Conservation (phyloP, 148 eudicot genomes). For the Selenicereus undatus region DNA sequence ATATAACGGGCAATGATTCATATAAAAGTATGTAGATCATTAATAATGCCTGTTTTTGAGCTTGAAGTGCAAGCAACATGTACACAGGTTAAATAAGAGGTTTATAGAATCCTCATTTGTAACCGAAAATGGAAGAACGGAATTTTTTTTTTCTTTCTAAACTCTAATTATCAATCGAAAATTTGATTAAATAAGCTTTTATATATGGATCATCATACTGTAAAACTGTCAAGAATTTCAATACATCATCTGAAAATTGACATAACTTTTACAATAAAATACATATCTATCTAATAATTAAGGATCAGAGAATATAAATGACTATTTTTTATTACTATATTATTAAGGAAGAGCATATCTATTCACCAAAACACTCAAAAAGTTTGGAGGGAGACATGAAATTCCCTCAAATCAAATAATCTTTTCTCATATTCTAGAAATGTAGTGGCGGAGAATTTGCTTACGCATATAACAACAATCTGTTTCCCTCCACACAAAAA, state of each 20-base stretch:
- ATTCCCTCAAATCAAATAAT: not conserved
- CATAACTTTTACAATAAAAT: constrained; percentile 4
- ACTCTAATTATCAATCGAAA: too few species aligned
- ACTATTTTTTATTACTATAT: not conserved
- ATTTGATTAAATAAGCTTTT: too few species aligned
- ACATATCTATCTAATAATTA: not conserved
- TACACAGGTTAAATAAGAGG: too few species aligned
- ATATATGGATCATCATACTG: too few species aligned
- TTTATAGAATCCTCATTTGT: too few species aligned
- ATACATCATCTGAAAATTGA: not conserved
- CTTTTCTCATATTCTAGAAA: not conserved
- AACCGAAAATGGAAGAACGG: too few species aligned
- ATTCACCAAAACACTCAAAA: constrained; percentile 11
- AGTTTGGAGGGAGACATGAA: not conserved
- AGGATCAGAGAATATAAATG: not conserved
- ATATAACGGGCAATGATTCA: too few species aligned
- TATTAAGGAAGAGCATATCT: constrained; percentile 16
- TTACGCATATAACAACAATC: not conserved
- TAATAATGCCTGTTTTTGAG: too few species aligned
- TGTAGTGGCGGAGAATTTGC: not conserved
- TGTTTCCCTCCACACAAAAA: not conserved
- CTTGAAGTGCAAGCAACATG: too few species aligned
- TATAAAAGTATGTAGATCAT: too few species aligned
- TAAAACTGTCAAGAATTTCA: not conserved
- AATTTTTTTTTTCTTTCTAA: too few species aligned